A percentile compares a stretch with the other conserved stretches of the same genome.
phyloP scores from a whole-genome alignment of 2,329 filamentous ascomycete genomes.

The Purpureocillium takamizusanense region DNA sequence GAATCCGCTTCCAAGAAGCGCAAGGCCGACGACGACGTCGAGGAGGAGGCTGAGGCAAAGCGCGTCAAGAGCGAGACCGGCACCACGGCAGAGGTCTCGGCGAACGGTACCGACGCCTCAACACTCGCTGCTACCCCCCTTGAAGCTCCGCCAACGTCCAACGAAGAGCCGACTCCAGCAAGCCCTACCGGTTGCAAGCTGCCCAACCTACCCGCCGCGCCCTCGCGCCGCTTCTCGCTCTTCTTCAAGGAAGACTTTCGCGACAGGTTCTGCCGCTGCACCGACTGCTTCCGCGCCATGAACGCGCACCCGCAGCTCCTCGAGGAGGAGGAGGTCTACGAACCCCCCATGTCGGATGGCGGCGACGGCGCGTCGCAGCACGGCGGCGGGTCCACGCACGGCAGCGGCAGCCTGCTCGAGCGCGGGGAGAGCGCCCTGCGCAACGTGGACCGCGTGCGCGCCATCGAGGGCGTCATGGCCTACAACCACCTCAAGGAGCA shows the following conservation, averaged over 20 bases:
- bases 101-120: conserved; percentile 1
- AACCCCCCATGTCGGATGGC: conserved; percentile 71
- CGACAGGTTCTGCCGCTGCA: conserved; percentile 71
- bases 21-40: conserved; percentile 48
- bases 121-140: not conserved
- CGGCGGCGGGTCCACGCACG: conserved; percentile 48
- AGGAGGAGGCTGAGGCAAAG: conserved; percentile 33
- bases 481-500: conserved; percentile 96
- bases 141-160: not conserved
- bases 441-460: conserved; percentile 84
- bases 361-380: conserved; percentile 40
- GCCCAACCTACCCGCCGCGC: conserved; percentile 44
- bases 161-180: not conserved
- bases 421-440: conserved; percentile 86
- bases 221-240: conserved; percentile 60
- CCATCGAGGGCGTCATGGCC: conserved; percentile 95
- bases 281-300: conserved; percentile 68
- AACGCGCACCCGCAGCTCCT: conserved; percentile 69
- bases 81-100: not conserved
- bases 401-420: conserved; percentile 77
- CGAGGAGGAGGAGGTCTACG: conserved; percentile 90
- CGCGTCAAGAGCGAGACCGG: conserved; percentile 37
- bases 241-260: conserved; percentile 78
- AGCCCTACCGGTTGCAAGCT: conserved; percentile 46
- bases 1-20: conserved; percentile 47